Evolutionary conservation across 805 yeast genomes (phyloP).

Genomic region (Wickerhamiella sorbophila): DNA sequence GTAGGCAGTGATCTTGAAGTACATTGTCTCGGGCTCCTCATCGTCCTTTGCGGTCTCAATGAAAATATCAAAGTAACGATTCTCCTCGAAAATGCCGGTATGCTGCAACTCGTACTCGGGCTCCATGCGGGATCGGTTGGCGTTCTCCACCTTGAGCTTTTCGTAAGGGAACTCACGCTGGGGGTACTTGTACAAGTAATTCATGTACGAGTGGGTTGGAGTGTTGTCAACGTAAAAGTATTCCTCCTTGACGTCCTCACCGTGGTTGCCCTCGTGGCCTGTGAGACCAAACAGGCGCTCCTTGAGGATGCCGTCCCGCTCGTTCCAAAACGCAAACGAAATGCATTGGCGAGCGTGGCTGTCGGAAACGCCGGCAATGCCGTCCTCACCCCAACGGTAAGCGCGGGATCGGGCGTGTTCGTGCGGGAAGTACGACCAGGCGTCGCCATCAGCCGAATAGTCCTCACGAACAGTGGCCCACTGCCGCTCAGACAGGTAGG

Average conservation of each 20-base stretch:
- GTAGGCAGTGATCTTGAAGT: constrained; percentile 75
- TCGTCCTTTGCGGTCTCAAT: constrained; percentile 83
- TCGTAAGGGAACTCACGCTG: constrained; percentile 72
- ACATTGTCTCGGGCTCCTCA: constrained; percentile 63
- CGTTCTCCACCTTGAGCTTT: constrained; percentile 53
- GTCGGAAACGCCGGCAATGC: constrained; percentile 80
- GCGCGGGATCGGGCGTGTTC: constrained; percentile 69
- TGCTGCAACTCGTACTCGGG: constrained; percentile 73
- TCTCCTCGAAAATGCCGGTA: constrained; percentile 48
- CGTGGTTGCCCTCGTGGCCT: constrained; percentile 89
- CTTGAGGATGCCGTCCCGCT: constrained; percentile 67
- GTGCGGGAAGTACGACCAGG: constrained; percentile 80
- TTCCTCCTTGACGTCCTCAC: constrained; percentile 71
- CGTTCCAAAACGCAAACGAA: constrained; percentile 86
- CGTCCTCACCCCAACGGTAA: constrained; percentile 94
- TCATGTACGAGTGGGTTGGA: constrained; percentile 87
- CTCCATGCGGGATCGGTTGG: constrained; percentile 48
- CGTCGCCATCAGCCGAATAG: constrained; percentile 73
- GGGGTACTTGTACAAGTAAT: constrained; percentile 86
- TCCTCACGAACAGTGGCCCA: constrained; percentile 70
- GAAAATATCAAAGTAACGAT: constrained; percentile 72
- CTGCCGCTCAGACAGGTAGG: constrained; percentile 74
- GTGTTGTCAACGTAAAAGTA: constrained; percentile 74
- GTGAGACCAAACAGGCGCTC: constrained; percentile 81
- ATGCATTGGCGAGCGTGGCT: constrained; percentile 63